Conservation (phyloP, 2,329 filamentous ascomycete genomes). For the Nemania serpens region DNA sequence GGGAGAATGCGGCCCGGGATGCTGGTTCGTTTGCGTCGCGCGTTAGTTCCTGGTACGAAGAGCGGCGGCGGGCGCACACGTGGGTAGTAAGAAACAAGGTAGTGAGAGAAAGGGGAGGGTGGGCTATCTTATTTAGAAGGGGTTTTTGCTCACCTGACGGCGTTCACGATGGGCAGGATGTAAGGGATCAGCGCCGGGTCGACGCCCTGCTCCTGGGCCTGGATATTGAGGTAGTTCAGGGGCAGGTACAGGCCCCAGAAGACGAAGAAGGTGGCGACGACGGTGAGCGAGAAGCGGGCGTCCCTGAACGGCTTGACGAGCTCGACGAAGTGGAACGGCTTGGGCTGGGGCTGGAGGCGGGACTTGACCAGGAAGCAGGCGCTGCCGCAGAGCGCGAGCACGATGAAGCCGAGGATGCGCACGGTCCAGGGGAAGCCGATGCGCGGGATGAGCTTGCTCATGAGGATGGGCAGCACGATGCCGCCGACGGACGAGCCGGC, state of each 20-base stretch:
- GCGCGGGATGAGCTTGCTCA: constrained; percentile 51
- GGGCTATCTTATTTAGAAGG: too few species aligned
- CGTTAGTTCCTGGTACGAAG: too few species aligned
- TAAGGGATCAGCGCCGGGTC: constrained; percentile 23
- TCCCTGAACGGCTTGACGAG: constrained; percentile 55
- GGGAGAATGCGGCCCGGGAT: constrained; percentile 54
- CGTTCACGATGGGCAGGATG: constrained; percentile 28
- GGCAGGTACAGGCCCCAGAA: constrained; percentile 29
- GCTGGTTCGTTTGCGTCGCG: constrained; percentile 20
- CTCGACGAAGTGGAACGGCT: constrained; percentile 51
- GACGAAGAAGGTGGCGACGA: constrained; percentile 23
- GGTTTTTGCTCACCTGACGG: constrained; percentile 22
- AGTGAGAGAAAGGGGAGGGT: too few species aligned
- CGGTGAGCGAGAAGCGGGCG: constrained; percentile 9
- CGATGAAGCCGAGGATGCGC: constrained; percentile 45
- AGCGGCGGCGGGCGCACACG: too few species aligned
- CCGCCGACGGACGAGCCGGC: constrained; percentile 57
- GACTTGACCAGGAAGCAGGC: constrained; percentile 42
- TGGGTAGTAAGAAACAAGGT: too few species aligned
- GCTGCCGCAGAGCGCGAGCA: constrained; percentile 42
- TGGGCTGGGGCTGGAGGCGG: constrained; percentile 42
- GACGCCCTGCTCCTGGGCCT: constrained; percentile 27
- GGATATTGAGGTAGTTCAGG: constrained; percentile 27
- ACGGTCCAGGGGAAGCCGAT: constrained; percentile 49
- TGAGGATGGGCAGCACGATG: constrained; percentile 61